Base-by-base conservation (phyloP, 805 yeast genomes). In the Candida golubevii region DNA sequence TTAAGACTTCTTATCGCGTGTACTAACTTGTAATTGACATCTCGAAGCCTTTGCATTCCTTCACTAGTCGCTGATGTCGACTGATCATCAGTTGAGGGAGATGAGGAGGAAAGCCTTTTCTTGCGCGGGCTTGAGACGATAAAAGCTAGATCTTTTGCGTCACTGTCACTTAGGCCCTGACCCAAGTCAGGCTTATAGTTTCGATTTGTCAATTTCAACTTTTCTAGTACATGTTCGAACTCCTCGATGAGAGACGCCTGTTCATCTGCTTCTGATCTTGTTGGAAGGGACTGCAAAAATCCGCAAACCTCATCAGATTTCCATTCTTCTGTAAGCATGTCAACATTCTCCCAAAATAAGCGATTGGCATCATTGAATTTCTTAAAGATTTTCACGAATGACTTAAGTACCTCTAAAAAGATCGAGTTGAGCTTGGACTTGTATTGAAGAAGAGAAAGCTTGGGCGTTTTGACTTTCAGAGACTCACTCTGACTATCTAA, bases 1-100 rank as follows among this genome's bases (percentile, higher is more conserved):
- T 62, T 67, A 35, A 71, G 55, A 8, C 60, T 51, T 14, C 74
- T 54, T 26, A 71, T 65, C 1, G 63, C 64, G 31, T 63, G 51
- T 8, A 70, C 67, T 10, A 71, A 51, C 33, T 62, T 62, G 52
- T 69, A 66, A 46, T 71, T 71, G 18, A 67, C 41, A 15, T 69
- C 72, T 30, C 71, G 54, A 9, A 70, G 56, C 7, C 56, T 45
- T 31, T 53, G 46, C 60, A 67, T 57, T 15, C 50, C 46, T 31
- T 55, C 57, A 29, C 11, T 12, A 12, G 32, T 29, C 4, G n/a
- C 32, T 6, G 33, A 14, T 8, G 39, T 30, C 6, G 26, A 11
- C 6, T 11, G 35, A 33, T 12, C 10, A n/a, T 29, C 32, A 10
- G 32, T 29, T 18, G 23, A 18, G 5, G 5, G 23, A 18, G 23